A percentile compares a stretch with the other conserved stretches of the same genome.
Evolutionary conservation across 768 basidiomycete genomes (phyloP).

Genomic region (Psilocybe cyanescens): DNA sequence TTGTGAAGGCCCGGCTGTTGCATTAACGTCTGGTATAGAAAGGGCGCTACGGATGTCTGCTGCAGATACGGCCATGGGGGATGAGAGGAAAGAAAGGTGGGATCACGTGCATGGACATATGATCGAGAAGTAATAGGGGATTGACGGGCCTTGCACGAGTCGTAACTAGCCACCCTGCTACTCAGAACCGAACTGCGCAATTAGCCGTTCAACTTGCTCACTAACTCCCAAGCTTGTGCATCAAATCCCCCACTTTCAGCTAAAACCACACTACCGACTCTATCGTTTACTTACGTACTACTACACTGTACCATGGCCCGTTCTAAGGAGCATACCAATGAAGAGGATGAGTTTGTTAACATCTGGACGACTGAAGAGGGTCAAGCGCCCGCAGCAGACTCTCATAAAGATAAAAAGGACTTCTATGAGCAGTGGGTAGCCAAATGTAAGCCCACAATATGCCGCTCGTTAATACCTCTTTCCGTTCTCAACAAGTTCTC

Average conservation of each 20-base stretch:
- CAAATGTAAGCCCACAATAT: constrained; percentile 39
- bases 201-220: too few relatives aligned
- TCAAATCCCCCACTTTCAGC: too few relatives aligned
- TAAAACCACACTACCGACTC: too few relatives aligned
- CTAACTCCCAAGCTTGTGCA: too few relatives aligned
- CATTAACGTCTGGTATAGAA: constrained; percentile 54
- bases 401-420: constrained; percentile 24
- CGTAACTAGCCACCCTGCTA: not conserved
- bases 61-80: constrained; percentile 67
- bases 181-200: too few relatives aligned
- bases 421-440: constrained; percentile 59
- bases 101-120: constrained; percentile 26
- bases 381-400: constrained; percentile 3
- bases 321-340: not conserved
- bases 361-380: constrained; percentile 21
- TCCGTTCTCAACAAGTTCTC: not conserved
- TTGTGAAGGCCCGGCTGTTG: constrained; percentile 48
- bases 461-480: not conserved
- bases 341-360: constrained; percentile 26
- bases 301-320: not conserved
- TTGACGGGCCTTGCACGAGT: not conserved
- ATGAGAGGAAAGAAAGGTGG: constrained; percentile 15
- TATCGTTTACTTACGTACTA: too few relatives aligned
- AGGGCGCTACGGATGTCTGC: constrained; percentile 87
- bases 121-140: not conserved